phyloP scores from a whole-genome alignment of 805 yeast genomes.

The Limtongia smithiae region DNA sequence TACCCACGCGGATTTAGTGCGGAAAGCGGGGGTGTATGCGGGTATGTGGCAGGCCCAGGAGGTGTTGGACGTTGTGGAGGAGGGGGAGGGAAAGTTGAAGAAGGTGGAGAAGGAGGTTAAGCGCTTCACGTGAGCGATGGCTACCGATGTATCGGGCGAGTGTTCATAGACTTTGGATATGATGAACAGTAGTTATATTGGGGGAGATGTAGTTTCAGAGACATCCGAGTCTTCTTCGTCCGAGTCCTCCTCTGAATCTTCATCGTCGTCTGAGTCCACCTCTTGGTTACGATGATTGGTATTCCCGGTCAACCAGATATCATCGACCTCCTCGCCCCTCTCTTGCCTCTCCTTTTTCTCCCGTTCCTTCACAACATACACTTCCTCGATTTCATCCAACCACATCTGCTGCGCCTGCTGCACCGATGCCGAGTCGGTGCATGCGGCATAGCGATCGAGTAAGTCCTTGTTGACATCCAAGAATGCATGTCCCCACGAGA shows the following conservation, averaged over 20 bases:
- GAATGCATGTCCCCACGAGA: conserved; percentile 92
- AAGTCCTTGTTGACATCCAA: conserved; percentile 77
- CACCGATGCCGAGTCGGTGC: conserved; percentile 78
- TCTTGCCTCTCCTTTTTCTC: too few species aligned
- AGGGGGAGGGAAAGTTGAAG: conserved; percentile 21
- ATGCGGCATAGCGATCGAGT: conserved; percentile 65
- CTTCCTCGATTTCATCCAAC: conserved; percentile 64
- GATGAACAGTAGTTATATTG: too few species aligned
- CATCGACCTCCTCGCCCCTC: conserved; percentile 60
- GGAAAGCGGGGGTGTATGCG: conserved; percentile 60
- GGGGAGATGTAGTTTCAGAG: too few species aligned
- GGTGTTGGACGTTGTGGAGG: conserved; percentile 23
- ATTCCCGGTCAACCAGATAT: conserved; percentile 76
- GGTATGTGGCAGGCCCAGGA: conserved; percentile 85
- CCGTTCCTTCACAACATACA: conserved; percentile 58
- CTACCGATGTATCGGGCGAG: too few species aligned
- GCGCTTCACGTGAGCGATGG: too few species aligned
- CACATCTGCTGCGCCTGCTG: conserved; percentile 69
- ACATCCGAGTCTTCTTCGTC: not conserved
- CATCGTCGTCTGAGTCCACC: conserved; percentile 28
- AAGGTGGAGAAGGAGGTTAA: conserved; percentile 10
- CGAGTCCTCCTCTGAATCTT: conserved; percentile 8
- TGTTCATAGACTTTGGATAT: too few species aligned
- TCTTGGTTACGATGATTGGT: conserved; percentile 52
- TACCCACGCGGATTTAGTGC: conserved; percentile 62